Conservation (phyloP, 805 yeast species). For the Lachancea cidri region DNA sequence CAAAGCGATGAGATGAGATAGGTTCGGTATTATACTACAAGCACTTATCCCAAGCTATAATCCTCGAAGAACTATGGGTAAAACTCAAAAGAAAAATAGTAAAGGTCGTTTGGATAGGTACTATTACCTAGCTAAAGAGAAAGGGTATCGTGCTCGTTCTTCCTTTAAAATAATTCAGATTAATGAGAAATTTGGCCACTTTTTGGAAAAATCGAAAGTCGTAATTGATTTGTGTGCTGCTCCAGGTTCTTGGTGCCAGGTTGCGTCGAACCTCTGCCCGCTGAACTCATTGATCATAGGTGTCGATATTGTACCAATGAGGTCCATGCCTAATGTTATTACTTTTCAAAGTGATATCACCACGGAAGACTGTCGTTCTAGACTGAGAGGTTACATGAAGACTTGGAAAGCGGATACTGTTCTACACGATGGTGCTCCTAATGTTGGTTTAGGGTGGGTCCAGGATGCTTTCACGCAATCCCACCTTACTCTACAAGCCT, state of each 20-base stretch:
- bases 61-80: slow-evolving; percentile 55
- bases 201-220: slow-evolving; percentile 88
- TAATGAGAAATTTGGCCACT: slow-evolving; percentile 94
- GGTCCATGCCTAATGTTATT: slow-evolving; percentile 89
- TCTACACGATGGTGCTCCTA: slow-evolving; percentile 99
- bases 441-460: slow-evolving; percentile 99
- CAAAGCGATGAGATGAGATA: slow-evolving; percentile 11
- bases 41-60: background rate
- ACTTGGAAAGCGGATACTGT: slow-evolving; percentile 99
- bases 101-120: slow-evolving; percentile 99
- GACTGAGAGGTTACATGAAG: slow-evolving; percentile 90
- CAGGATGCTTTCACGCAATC: slow-evolving; percentile 99
- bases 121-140: slow-evolving; percentile 94
- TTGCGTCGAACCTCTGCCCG: slow-evolving; percentile 91
- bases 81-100: slow-evolving; percentile 88
- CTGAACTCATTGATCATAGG: slow-evolving; percentile 91
- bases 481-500: slow-evolving; percentile 88
- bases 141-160: slow-evolving; percentile 98
- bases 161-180: slow-evolving; percentile 93
- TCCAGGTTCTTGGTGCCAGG: slow-evolving; percentile 99
- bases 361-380: slow-evolving; percentile 95
- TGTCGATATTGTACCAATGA: slow-evolving; percentile 98
- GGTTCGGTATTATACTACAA: too few species aligned
- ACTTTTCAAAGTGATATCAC: slow-evolving; percentile 97
- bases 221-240: slow-evolving; percentile 98